These are phyloP conservation scores for Primulina tabacum DNA, from an alignment of 257 asterid species.

Conservation along the genomic window DNA sequence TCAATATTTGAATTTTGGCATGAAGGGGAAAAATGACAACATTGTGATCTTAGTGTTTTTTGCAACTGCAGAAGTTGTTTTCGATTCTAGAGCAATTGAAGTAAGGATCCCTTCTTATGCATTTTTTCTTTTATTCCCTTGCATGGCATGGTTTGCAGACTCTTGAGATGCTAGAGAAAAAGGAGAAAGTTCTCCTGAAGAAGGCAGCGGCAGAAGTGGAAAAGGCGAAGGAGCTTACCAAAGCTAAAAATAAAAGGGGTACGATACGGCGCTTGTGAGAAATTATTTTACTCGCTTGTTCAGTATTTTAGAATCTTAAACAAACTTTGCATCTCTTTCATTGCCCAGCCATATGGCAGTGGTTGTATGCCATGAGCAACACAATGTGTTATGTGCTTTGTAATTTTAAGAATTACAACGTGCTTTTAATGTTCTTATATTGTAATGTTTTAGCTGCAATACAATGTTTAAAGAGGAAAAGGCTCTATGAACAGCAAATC, in stretches of 20 bases:
- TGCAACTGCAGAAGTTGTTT: background rate
- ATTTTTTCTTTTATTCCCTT: background rate
- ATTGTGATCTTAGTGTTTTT: background rate
- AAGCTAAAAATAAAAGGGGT: conserved; percentile 81
- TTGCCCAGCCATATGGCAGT: conserved; percentile 10
- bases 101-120: conserved; percentile 29
- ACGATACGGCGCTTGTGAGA: conserved; percentile 25
- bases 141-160: conserved; percentile 44
- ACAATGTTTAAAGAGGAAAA: conserved; percentile 80
- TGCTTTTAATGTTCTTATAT: background rate
- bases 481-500: conserved; percentile 76
- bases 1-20: background rate
- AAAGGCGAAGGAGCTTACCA: conserved; percentile 73
- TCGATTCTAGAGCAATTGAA: background rate
- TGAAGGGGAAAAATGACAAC: background rate
- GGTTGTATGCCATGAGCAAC: background rate
- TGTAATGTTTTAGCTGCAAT: conserved; percentile 58
- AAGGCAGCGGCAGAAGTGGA: conserved; percentile 69
- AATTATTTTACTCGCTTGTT: background rate
- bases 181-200: conserved; percentile 71
- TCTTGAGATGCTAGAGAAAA: conserved; percentile 84
- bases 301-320: conserved; percentile 8
- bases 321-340: background rate
- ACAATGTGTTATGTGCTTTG: conserved; percentile 5
- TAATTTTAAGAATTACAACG: conserved; percentile 5